Conservation (phyloP, 2,329 filamentous ascomycete species). For the Salinomyces thailandicus region DNA sequence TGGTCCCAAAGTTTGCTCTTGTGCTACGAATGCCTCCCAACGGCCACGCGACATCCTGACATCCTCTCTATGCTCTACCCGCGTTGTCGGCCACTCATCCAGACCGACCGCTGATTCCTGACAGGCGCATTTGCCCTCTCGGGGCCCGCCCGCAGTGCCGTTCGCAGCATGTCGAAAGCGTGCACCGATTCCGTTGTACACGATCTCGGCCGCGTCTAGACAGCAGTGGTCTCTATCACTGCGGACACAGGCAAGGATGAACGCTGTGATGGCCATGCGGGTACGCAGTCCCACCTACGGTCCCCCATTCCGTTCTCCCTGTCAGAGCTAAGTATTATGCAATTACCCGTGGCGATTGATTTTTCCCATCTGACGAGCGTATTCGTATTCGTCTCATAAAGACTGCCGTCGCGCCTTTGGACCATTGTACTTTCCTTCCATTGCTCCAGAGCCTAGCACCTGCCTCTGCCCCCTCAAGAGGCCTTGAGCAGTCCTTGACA, state of each 20-base stretch:
- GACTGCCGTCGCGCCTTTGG: background rate
- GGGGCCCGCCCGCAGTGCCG: background rate
- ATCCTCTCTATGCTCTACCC: background rate
- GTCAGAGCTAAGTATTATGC: slow-evolving; percentile 2
- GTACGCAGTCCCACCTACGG: background rate
- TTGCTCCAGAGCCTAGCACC: background rate
- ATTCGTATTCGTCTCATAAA: background rate
- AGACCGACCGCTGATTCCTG: background rate
- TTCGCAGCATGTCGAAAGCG: slow-evolving; percentile 1
- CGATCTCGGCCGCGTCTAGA: slow-evolving; percentile 4
- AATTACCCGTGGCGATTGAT: background rate
- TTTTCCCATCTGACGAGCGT: slow-evolving; percentile 1
- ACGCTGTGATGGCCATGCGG: slow-evolving; percentile 4
- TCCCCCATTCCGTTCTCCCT: slow-evolving; percentile 3
- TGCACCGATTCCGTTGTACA: background rate
- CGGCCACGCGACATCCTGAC: too few species aligned
- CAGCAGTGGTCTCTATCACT: slow-evolving; percentile 1
- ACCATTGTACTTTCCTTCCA: background rate
- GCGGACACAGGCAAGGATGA: slow-evolving; percentile 2
- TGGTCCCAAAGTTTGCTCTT: too few species aligned
- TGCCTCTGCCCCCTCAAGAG: background rate
- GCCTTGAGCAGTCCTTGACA: background rate
- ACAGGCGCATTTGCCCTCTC: background rate
- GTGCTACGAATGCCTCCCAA: too few species aligned
- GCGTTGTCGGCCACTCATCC: background rate